phyloP scores from a whole-genome alignment of 495 filamentous ascomycete species.

The Beverwykella pulmonaria region DNA sequence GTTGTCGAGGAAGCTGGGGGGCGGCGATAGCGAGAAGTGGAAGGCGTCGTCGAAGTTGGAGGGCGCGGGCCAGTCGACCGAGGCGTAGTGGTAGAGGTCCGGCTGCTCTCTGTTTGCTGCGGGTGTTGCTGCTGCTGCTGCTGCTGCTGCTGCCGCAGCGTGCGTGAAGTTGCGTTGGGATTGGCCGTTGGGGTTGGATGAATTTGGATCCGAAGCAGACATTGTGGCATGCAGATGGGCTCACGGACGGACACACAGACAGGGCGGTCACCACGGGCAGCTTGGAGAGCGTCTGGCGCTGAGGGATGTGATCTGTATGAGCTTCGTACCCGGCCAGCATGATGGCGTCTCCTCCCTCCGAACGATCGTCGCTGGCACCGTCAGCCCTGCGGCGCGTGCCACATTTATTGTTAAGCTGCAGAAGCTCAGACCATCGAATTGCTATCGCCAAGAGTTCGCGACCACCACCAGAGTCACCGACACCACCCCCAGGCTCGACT shows the following conservation, averaged over 20 bases:
- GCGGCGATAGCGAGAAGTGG: constrained; percentile 11
- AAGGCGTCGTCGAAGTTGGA: constrained; percentile 32
- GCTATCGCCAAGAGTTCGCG: constrained; percentile 15
- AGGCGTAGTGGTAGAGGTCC: constrained; percentile 34
- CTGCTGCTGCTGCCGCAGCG: constrained; percentile 4
- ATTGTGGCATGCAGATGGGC: constrained; percentile 9
- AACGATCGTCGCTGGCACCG: not conserved
- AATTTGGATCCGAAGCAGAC: constrained; percentile 22
- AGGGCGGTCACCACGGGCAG: not conserved
- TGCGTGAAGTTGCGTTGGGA: not conserved
- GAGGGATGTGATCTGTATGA: too few species aligned
- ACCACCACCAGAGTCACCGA: not conserved
- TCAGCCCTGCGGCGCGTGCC: not conserved
- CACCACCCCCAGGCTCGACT: not conserved
- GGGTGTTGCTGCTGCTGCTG: constrained; percentile 34
- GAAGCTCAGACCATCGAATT: not conserved
- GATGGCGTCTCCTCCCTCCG: too few species aligned
- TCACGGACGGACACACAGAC: too few species aligned
- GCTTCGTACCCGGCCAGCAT: too few species aligned
- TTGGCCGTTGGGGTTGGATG: constrained; percentile 1
- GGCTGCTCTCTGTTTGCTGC: too few species aligned
- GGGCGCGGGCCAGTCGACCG: constrained; percentile 3
- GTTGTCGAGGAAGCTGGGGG: constrained; percentile 22
- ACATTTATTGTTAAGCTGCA: too few species aligned
- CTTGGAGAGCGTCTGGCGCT: not conserved